A percentile compares a stretch with the other conserved stretches of the same genome.
phyloP scores from a whole-genome alignment of 139 green algal species.

The Dunaliella sp. region DNA sequence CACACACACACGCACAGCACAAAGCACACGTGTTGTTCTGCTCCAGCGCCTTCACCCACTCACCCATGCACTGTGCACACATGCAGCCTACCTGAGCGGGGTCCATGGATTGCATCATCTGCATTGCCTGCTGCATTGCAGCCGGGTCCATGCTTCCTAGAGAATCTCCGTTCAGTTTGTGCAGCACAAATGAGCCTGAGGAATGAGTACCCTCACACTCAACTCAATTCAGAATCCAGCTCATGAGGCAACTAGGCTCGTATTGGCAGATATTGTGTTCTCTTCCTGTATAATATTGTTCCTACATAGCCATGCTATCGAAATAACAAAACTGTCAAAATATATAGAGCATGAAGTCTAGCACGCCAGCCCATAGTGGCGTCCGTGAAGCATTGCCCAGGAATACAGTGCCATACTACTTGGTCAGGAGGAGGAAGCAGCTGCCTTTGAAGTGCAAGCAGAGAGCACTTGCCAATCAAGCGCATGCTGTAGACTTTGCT shows the following conservation, averaged over 20 bases:
- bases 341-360: background rate
- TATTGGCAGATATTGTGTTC: background rate
- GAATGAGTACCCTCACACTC: too few relatives aligned
- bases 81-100: background rate
- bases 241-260: background rate
- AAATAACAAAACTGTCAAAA: background rate
- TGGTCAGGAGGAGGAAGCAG: background rate
- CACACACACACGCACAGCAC: too few relatives aligned
- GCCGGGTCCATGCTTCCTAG: background rate
- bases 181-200: too few relatives aligned
- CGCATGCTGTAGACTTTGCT: constrained; percentile 31
- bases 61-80: background rate
- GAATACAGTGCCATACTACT: background rate
- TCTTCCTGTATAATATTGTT: background rate
- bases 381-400: background rate
- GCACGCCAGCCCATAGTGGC: background rate
- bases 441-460: too few relatives aligned
- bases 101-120: background rate
- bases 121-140: background rate
- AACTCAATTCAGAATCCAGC: too few relatives aligned
- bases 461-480: too few relatives aligned
- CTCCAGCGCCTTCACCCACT: too few relatives aligned
- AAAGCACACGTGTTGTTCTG: too few relatives aligned
- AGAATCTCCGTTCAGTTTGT: background rate
- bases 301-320: background rate